Base-by-base conservation (phyloP, 768 basidiomycete species). In the Dendrothele bispora region DNA sequence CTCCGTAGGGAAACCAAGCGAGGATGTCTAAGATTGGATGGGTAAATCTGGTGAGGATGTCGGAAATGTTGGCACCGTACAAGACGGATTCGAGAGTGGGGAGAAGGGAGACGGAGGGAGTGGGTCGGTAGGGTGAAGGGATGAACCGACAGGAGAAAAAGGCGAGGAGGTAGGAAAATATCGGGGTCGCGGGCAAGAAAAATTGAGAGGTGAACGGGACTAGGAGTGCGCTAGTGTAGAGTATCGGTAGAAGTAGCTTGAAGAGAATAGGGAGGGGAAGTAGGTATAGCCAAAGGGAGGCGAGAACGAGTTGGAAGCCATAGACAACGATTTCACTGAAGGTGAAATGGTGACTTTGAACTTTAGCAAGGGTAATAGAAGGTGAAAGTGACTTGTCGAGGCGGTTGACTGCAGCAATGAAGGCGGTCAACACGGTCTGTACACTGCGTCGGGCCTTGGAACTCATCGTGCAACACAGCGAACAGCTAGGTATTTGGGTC, bases 1-100 rank as follows among this genome's bases (percentile, higher is more conserved):
- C 80, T n/a, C 97, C 97, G 58, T 99, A 99, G 0, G 97, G 95
- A 1, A 98, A 61, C 97, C 95, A 98, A 1, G 95, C 95, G 35
- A 97, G 60, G 58, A 98, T 80, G 64, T 98, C 95, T 51, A 99
- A 83, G 35, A 91, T 55, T 14, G 94, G 90, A 61, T 95, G 91
- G 8, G 95, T 98, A 68, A 84, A 95, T 15, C 93, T 81, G 20
- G 95, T 98, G 50, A 98, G 84, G 63, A 98, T 86, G 68, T 98
- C 95, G 28, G 92, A 95, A 48, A 98, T 93, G 68, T 98, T 98
- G 46, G 95, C 95, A 2, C 97, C 97, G 64, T 97, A 98, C 4
- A 98, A 77, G 24, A 97, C 92, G 17, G 88, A 83, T 62, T 99
- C 97, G 44, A 98, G 81, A 0, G 95, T 95, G 0, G 97, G 95